phyloP scores from a whole-genome alignment of 768 basidiomycete species.

The Trametes gibbosa region DNA sequence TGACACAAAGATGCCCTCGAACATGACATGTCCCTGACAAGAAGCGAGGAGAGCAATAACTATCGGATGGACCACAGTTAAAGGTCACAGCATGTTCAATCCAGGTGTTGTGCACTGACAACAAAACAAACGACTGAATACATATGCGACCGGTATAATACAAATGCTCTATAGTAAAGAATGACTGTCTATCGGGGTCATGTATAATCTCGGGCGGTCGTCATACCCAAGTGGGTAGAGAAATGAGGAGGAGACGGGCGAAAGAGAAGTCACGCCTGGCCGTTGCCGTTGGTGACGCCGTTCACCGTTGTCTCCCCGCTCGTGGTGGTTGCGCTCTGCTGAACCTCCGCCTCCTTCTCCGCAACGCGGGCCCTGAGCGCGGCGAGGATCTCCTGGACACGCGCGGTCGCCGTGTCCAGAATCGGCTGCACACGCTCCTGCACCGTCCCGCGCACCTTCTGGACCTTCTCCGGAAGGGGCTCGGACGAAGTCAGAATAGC shows the following conservation, averaged over 20 bases:
- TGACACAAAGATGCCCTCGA: no score
- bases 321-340: conserved; percentile 15
- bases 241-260: neutral
- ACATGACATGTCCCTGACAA: no score
- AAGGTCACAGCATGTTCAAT: no score
- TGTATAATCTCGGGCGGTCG: neutral
- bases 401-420: conserved; percentile 42
- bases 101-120: no score
- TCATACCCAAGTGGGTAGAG: no score
- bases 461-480: conserved; percentile 61
- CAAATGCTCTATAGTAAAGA: conserved; percentile 12
- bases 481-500: conserved; percentile 54
- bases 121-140: neutral
- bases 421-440: conserved; percentile 59
- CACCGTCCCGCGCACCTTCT: conserved; percentile 55
- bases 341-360: conserved; percentile 19
- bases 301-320: conserved; percentile 10
- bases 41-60: no score
- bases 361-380: conserved; percentile 16
- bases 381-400: conserved; percentile 31
- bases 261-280: neutral
- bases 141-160: conserved; percentile 7
- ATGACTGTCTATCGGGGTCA: conserved; percentile 12
- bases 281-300: conserved; percentile 11
- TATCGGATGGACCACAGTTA: no score